Conservation (phyloP, 2,329 filamentous ascomycete genomes). For the Madurella mycetomatis region DNA sequence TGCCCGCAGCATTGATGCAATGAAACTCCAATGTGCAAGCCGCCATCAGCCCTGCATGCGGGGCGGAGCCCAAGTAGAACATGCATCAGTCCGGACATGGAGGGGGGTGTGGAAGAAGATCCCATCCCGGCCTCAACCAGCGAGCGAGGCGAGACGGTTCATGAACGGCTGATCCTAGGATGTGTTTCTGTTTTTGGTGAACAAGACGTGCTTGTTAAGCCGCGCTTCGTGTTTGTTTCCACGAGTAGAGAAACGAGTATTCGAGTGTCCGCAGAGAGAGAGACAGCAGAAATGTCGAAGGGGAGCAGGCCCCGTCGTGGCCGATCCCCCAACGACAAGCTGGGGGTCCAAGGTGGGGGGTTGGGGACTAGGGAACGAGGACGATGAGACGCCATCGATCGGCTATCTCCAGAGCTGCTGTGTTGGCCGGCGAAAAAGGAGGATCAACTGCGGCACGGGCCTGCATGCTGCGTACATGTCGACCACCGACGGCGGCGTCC, state of each 20-base stretch:
- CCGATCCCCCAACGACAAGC: neutral
- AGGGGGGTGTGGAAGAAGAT: neutral
- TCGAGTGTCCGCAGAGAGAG: neutral
- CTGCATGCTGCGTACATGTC: constrained; percentile 14
- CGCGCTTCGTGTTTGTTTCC: neutral
- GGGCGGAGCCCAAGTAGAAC: constrained; percentile 1
- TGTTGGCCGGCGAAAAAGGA: constrained; percentile 16
- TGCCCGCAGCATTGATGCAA: neutral
- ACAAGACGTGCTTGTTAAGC: neutral
- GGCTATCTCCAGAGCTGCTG: constrained; percentile 11
- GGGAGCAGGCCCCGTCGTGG: neutral
- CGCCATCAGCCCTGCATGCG: constrained; percentile 19
- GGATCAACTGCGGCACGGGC: constrained; percentile 18
- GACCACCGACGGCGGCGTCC: constrained; percentile 1
- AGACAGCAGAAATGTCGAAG: neutral
- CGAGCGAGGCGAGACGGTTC: neutral
- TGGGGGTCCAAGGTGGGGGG: neutral
- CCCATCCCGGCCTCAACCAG: neutral
- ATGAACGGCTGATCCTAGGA: constrained; percentile 1
- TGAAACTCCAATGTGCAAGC: neutral
- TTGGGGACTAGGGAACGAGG: neutral
- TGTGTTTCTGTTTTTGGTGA: neutral
- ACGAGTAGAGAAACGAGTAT: neutral
- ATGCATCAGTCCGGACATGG: neutral
- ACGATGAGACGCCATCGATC: constrained; percentile 15